Base-by-base conservation (phyloP, 352 stramenopile genomes). In the Pythium insidiosum region DNA sequence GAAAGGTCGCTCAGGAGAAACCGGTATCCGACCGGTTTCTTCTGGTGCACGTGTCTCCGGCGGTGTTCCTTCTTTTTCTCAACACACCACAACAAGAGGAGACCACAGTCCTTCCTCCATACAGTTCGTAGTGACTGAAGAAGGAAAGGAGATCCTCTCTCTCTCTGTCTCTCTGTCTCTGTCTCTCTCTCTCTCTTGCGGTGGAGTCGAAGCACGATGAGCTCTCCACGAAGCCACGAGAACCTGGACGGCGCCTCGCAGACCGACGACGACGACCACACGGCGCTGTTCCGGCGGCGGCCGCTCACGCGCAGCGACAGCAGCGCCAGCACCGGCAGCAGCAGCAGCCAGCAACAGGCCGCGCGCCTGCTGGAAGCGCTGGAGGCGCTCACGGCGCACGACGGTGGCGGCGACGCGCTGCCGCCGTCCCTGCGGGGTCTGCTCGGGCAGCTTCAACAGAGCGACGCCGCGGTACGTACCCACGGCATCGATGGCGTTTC, bases 361-460 rank as follows among this genome's bases (percentile, higher is more conserved):
- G 38, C 59, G 35, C 60, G 69, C 12, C 60, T 85, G 50, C 36
- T 85, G 2, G 69, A 83, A 37, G 69, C 69, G 23, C 55, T 85
- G 0, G 73, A 85, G 29, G 63, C 63, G 38, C 63, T 85, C 2
- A 67, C 65, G 1, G 47, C 63, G 2, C 9, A 15, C 28, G 28
- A 33, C 28, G 28, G 28, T 15, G 28, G 28, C 28, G 54, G 42
- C 10, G 52, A 46, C 9, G 45, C 50, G 21, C 63, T 76, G 10
- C 52, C 73, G 10, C 63, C 63, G 41, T 78, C 68, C 15, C 51
- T 84, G 4, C 63, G 60, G 0, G 68, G 63, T 19, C 28, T 63
- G 19, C 20, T 63, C 28, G 54, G 48, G 11, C 54, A 63, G 21
- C 43, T 63, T 1, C 54, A 63, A 33, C 47, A 38, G 24, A 36